Evolutionary conservation across 805 yeast species (phyloP), one percentile per base, ranked within the genome.

Genomic region (Candida dendrica): DNA sequence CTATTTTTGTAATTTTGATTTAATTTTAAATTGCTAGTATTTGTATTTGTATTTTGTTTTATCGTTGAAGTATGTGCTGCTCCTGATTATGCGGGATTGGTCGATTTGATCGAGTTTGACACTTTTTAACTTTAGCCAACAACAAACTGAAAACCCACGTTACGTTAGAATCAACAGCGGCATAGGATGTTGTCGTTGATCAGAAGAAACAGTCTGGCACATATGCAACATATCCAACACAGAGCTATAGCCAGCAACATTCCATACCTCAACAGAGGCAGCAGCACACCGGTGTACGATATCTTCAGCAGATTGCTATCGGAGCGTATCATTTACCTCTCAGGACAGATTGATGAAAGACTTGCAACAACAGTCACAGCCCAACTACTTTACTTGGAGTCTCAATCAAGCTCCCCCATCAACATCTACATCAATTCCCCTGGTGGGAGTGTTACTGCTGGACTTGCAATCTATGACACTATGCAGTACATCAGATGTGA

Each of bases 381-480:
- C 5, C 52, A 51, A 37, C 37, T 50, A 15, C 38, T 52, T 11
- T 54, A 52, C 17, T 22, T 55, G 20, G 59, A 55, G 32, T 46
- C 53, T 2, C 56, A 55, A 29, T 49, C 57, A 11, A 36, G 47
- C 10, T 35, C 50, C 3, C 54, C 58, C 2, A 55, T 56, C 18
- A 47, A 50, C 40, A 40, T 56, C 3, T 55, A 56, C 37, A 55
- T 56, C 41, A 62, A 62, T 42, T 58, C 64, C 0, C 61, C 63
- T 11, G 66, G 66, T 1, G 66, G 66, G 1, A 49, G 52, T 17
- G 60, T 61, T 31, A 59, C 61, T 6, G 53, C 63, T 4, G 66
- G 66, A 1, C 43, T 61, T 32, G 61, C 64, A 3, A 58, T 61
- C 29, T 60, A 62, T 36, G 66, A 61, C 37, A 61, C 66, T 7